These are phyloP conservation scores for Gossypium gossypioides DNA, from an alignment of 441 rosid species.

Conservation along the genomic window DNA sequence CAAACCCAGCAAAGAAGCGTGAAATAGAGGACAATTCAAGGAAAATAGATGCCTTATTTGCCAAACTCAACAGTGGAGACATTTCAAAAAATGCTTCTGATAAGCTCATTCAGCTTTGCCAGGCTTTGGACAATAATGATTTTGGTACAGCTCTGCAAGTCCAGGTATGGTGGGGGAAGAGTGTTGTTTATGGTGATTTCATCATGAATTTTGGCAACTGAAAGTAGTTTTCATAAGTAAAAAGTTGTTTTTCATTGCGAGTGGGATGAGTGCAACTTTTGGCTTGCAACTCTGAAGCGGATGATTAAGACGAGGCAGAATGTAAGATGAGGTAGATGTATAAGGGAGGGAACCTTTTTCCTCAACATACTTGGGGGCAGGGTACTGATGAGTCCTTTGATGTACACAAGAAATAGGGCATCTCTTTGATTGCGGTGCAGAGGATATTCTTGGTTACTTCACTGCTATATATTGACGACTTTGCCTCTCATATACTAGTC, in stretches of 20 bases:
- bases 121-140: slow-evolving; percentile 76
- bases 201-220: neutral
- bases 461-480: neutral
- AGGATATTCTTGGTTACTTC: slow-evolving; percentile 19
- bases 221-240: neutral
- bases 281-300: slow-evolving; percentile 85
- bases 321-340: slow-evolving; percentile 23
- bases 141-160: slow-evolving; percentile 72
- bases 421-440: slow-evolving; percentile 14
- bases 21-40: slow-evolving; percentile 95
- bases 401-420: slow-evolving; percentile 23
- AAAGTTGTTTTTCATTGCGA: slow-evolving; percentile 23
- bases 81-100: slow-evolving; percentile 86
- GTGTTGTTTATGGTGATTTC: neutral
- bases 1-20: slow-evolving; percentile 74
- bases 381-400: slow-evolving; percentile 1
- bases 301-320: slow-evolving; percentile 88
- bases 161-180: slow-evolving; percentile 43
- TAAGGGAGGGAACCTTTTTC: neutral
- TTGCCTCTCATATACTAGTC: slow-evolving; percentile 3
- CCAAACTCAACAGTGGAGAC: slow-evolving; percentile 82
- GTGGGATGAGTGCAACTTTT: slow-evolving; percentile 98
- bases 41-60: slow-evolving; percentile 88
- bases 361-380: neutral
- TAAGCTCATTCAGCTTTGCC: slow-evolving; percentile 83